phyloP scores from a whole-genome alignment of 768 basidiomycete species.

The Lactarius sanguifluus region DNA sequence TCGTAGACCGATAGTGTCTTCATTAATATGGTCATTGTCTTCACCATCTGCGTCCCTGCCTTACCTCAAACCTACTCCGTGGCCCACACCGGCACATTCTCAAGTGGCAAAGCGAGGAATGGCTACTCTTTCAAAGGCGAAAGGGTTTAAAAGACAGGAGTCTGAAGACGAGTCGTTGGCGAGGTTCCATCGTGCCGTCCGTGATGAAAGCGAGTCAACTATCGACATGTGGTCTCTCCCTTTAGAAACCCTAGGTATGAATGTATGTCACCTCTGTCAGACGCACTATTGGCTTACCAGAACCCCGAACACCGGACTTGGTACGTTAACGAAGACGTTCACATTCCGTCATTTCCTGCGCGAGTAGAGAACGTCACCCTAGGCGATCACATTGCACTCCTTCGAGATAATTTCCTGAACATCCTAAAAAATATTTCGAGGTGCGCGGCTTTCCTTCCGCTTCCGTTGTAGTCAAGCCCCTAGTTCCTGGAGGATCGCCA shows the following conservation, averaged over 20 bases:
- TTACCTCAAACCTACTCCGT: constrained; percentile 15
- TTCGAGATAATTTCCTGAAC: constrained; percentile 24
- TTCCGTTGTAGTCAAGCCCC: constrained; percentile 11
- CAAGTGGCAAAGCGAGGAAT: constrained; percentile 24
- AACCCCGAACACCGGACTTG: constrained; percentile 3
- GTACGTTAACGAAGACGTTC: constrained; percentile 20
- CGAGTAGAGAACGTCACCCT: constrained; percentile 14
- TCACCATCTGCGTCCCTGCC: constrained; percentile 23
- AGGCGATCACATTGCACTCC: constrained; percentile 14
- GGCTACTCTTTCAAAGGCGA: constrained; percentile 12
- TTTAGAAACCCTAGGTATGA: constrained; percentile 24
- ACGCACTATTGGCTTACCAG: neutral
- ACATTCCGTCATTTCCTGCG: constrained; percentile 23
- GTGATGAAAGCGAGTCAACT: constrained; percentile 9
- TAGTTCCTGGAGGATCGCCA: constrained; percentile 15
- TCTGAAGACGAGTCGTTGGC: constrained; percentile 20
- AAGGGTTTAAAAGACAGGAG: neutral
- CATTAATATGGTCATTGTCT: constrained; percentile 31
- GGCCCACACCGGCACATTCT: constrained; percentile 11
- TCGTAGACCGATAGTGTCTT: constrained; percentile 26
- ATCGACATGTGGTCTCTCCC: constrained; percentile 25
- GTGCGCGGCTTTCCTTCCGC: constrained; percentile 16
- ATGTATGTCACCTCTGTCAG: neutral
- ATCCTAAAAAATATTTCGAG: constrained; percentile 24
- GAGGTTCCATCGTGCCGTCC: constrained; percentile 21